Evolutionary conservation across 2,329 filamentous ascomycete species (phyloP).

Genomic region (Hymenoscyphus fraxineus): DNA sequence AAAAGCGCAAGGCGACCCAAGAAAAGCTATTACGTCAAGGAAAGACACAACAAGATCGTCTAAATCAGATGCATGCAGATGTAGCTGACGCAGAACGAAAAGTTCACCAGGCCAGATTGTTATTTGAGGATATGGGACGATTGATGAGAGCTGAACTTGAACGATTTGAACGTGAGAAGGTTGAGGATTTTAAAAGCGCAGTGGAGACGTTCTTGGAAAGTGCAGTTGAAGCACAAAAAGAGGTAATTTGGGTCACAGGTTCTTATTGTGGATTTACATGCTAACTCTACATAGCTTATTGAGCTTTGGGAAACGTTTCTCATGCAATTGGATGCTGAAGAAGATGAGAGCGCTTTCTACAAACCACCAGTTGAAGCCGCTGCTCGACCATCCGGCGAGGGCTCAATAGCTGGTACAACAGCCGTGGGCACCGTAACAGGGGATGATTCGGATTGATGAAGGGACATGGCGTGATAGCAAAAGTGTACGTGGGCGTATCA

Average conservation of each 20-base stretch:
- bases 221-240: slow-evolving; percentile 83
- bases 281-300: slow-evolving; percentile 45
- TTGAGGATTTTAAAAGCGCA: slow-evolving; percentile 97
- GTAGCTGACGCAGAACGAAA: slow-evolving; percentile 93
- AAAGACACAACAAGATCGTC: slow-evolving; percentile 89
- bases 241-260: slow-evolving; percentile 43
- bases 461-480: background rate
- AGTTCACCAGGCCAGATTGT: slow-evolving; percentile 80
- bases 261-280: slow-evolving; percentile 40
- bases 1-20: slow-evolving; percentile 83
- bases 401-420: slow-evolving; percentile 36
- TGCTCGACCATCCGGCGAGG: slow-evolving; percentile 46
- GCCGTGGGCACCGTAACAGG: slow-evolving; percentile 23
- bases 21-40: slow-evolving; percentile 95
- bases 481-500: background rate
- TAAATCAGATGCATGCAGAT: slow-evolving; percentile 88
- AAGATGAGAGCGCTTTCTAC: slow-evolving; percentile 71
- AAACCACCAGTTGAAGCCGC: slow-evolving; percentile 55
- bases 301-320: slow-evolving; percentile 99
- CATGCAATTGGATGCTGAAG: slow-evolving; percentile 90
- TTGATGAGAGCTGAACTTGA: slow-evolving; percentile 90
- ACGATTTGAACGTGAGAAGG: slow-evolving; percentile 93
- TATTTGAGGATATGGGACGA: slow-evolving; percentile 97
- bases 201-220: slow-evolving; percentile 97
- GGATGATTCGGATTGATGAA: slow-evolving; percentile 26